These are phyloP conservation scores for Lathyrus tuberosus DNA, from an alignment of 306 rosid species.

Conservation along the genomic window DNA sequence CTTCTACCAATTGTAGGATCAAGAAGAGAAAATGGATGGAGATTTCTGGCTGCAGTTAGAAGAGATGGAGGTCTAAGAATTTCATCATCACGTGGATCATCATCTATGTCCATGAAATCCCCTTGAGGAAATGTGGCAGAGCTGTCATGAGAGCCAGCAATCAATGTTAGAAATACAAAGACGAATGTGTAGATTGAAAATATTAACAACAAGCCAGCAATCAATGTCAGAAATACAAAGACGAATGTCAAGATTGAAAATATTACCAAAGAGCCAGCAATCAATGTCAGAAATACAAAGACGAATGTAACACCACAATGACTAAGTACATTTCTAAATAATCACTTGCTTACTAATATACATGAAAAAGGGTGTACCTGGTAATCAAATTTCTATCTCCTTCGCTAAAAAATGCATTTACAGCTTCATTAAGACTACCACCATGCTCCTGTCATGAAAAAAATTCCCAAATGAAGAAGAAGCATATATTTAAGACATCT, in stretches of 20 bases:
- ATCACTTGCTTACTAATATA: conserved; percentile 17
- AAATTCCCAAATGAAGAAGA: conserved; percentile 20
- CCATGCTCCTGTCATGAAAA: conserved; percentile 68
- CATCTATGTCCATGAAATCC: conserved; percentile 88
- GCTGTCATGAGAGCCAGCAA: conserved; percentile 50
- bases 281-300: too few relatives aligned
- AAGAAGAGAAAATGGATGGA: conserved; percentile 58
- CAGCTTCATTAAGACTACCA: conserved; percentile 83
- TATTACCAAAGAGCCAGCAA: not conserved
- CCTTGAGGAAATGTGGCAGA: conserved; percentile 57
- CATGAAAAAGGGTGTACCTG: conserved; percentile 45
- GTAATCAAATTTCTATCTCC: conserved; percentile 62
- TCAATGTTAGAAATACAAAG: conserved; percentile 3
- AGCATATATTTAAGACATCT: not conserved
- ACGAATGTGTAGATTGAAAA: not conserved
- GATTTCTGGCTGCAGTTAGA: conserved; percentile 48
- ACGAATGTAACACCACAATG: conserved; percentile 14
- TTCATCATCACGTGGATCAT: conserved; percentile 53
- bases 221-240: conserved; percentile 2
- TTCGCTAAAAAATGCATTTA: conserved; percentile 79
- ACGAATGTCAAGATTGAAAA: not conserved
- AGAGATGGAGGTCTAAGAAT: conserved; percentile 52
- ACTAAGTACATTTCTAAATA: conserved; percentile 13
- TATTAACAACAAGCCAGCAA: conserved; percentile 42
- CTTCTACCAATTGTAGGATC: conserved; percentile 52